Base-by-base conservation (phyloP, 169 alveolate genomes). In the Condylostoma magnum region DNA sequence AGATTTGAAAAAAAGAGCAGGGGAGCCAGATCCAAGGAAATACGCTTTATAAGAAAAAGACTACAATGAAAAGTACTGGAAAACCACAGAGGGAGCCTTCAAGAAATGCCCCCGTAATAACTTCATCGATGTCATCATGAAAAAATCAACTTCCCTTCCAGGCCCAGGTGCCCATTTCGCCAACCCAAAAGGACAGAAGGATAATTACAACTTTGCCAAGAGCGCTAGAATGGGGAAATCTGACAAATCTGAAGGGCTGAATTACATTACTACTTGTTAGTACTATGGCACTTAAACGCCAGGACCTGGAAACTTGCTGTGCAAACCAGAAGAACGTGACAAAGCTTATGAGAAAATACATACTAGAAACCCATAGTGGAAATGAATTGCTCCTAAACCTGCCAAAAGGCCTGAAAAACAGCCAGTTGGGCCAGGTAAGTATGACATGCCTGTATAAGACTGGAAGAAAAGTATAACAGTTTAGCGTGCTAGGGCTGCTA, bases 11-110 rank as follows among this genome's bases (percentile, higher is more conserved):
- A 41, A 36, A 41, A 33, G 33, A 37, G 71, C 58, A 12, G 43
- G 43, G 27, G 71, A 60, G 41, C 71, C 71, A 37, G 58, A 15
- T 41, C 71, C 71, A 6, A 60, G 34, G 10, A n/a, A 30, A 12
- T 60, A 60, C 31, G 25, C 71, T 3, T 55, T 38, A 36, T 22
- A 41, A 10, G 18, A 33, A 15, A 38, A 60, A 41, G 43, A 37
- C 18, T 8, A 22, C 2, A 31, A 10, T 1, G 43, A 60, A 41
- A 15, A 8, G 15, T 60, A 38, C 71, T 60, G 71, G 71, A 27
- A 36, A 8, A 33, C 12, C 8, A 10, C 71, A 37, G 43, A n/a
- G 8, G 71, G 71, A 33, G 43, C 20, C 10, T 60, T 60, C 28
- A 6, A 15, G 10, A 12, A 60, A 37, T 18, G 18, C 58, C 18